Conservation (phyloP, 352 stramenopile species). For the Phytophthora boehmeriae region DNA sequence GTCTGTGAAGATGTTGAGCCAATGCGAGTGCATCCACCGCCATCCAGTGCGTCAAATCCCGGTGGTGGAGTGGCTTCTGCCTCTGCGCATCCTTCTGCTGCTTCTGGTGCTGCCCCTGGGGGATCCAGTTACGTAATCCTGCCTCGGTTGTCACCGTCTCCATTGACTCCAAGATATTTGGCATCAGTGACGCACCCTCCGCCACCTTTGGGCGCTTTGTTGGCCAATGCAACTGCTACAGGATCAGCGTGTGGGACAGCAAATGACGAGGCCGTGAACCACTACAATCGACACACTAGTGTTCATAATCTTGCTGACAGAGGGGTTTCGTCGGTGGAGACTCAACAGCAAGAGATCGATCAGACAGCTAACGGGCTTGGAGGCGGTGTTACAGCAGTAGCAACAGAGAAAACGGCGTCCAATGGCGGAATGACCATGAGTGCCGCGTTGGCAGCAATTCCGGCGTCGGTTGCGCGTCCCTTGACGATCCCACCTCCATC, state of each 20-base stretch:
- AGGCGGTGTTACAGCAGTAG: constrained; percentile 5
- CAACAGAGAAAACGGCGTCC: constrained; percentile 1
- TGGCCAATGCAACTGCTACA: constrained; percentile 12
- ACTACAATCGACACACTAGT: constrained; percentile 24
- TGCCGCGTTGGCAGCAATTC: constrained; percentile 10
- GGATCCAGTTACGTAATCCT: constrained; percentile 18
- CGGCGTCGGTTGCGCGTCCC: constrained; percentile 12
- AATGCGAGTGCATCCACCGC: constrained; percentile 24
- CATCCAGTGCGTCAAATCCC: constrained; percentile 8
- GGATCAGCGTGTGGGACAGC: constrained; percentile 7
- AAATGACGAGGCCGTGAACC: constrained; percentile 5
- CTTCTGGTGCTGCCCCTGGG: constrained; percentile 7
- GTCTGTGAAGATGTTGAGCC: constrained; percentile 23
- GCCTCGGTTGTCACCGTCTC: constrained; percentile 25
- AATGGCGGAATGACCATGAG: constrained; percentile 19
- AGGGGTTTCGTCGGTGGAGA: constrained; percentile 11
- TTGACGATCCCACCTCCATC: constrained; percentile 19
- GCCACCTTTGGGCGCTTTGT: constrained; percentile 17
- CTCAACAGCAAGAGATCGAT: constrained; percentile 8
- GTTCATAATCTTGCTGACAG: constrained; percentile 11
- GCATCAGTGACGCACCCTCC: constrained; percentile 17
- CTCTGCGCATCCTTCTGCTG: constrained; percentile 10
- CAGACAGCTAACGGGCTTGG: constrained; percentile 11
- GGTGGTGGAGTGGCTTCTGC: constrained; percentile 5
- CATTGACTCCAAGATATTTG: constrained; percentile 35